Conservation (phyloP, 495 filamentous ascomycete species). For the Daldinia grandis region DNA sequence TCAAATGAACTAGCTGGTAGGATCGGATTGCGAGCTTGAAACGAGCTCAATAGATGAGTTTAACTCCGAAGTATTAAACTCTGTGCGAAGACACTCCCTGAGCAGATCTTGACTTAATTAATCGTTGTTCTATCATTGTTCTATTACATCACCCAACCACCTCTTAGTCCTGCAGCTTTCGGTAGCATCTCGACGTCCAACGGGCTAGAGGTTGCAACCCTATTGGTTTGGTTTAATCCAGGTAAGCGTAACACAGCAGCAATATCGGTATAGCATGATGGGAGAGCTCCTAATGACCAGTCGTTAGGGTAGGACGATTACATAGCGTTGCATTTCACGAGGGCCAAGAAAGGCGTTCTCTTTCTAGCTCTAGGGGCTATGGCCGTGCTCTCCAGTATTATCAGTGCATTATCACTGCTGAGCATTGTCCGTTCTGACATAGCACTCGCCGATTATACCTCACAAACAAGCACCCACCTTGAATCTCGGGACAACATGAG, state of each 20-base stretch:
- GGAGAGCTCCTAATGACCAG: background rate
- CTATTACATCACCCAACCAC: background rate
- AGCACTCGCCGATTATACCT: background rate
- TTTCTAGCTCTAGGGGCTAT: background rate
- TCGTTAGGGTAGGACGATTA: background rate
- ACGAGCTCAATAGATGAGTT: background rate
- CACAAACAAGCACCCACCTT: background rate
- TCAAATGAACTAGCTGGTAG: background rate
- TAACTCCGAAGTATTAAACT: background rate
- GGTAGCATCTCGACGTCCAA: background rate
- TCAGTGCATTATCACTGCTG: background rate
- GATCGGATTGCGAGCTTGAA: background rate
- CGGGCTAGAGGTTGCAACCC: background rate
- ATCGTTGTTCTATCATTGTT: background rate
- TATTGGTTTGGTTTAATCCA: constrained; percentile 2
- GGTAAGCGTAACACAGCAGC: background rate
- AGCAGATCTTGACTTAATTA: background rate
- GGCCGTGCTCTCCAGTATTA: background rate
- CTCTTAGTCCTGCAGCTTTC: background rate
- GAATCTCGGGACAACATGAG: background rate
- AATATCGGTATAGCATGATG: background rate
- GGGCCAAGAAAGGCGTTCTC: background rate
- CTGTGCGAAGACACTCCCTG: background rate
- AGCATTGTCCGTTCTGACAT: background rate
- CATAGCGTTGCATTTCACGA: background rate